These are phyloP conservation scores for Penicillium paxilli DNA, from an alignment of 495 filamentous ascomycete species.

Conservation along the genomic window DNA sequence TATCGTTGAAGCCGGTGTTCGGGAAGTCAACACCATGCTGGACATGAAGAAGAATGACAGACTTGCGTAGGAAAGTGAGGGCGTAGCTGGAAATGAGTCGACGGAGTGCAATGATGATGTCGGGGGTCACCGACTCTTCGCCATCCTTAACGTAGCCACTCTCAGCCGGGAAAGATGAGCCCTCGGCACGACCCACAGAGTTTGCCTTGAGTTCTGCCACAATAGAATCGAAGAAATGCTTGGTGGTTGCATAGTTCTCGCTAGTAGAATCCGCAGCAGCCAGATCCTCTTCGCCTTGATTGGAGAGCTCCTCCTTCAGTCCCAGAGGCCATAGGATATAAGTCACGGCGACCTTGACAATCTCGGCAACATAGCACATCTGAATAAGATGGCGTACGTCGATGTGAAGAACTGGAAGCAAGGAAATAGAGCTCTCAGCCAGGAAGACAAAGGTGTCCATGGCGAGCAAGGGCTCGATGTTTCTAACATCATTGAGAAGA, in stretches of 20 bases:
- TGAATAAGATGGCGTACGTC: constrained; percentile 82
- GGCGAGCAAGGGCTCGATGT: constrained; percentile 66
- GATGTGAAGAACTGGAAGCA: constrained; percentile 69
- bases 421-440: constrained; percentile 66
- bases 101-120: constrained; percentile 45
- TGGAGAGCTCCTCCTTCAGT: constrained; percentile 40
- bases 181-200: constrained; percentile 43
- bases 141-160: constrained; percentile 47
- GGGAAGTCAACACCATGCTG: constrained; percentile 88
- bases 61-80: constrained; percentile 86
- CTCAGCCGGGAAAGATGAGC: constrained; percentile 41
- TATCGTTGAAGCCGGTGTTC: constrained; percentile 62
- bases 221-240: constrained; percentile 43
- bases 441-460: constrained; percentile 88
- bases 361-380: constrained; percentile 88
- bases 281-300: constrained; percentile 33
- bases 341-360: constrained; percentile 69
- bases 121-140: constrained; percentile 39
- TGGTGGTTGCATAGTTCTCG: constrained; percentile 29
- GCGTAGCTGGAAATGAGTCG: constrained; percentile 74
- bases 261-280: constrained; percentile 29
- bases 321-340: constrained; percentile 45
- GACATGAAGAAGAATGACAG: constrained; percentile 78
- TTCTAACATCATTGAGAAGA: constrained; percentile 45
- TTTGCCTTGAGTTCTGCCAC: constrained; percentile 45